These are phyloP conservation scores for Thymus mandschuricus DNA, from an alignment of 257 asterid genomes.

Conservation along the genomic window DNA sequence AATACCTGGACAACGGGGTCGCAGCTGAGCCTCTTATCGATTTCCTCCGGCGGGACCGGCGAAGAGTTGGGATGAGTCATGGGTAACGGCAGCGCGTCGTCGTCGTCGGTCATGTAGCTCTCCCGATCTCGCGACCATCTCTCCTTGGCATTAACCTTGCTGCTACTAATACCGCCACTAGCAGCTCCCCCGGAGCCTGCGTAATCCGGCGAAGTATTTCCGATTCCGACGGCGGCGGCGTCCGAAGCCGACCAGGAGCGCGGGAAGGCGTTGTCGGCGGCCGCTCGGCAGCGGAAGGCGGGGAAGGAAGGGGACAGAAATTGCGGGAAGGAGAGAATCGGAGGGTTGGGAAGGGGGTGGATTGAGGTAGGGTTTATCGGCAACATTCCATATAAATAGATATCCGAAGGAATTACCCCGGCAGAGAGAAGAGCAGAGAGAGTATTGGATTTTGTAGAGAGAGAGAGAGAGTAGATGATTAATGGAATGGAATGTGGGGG, in stretches of 20 bases:
- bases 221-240: slow-evolving; percentile 42
- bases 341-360: slow-evolving; percentile 38
- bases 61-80: slow-evolving; percentile 75
- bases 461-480: slow-evolving; percentile 1
- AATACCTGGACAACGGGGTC: slow-evolving; percentile 63
- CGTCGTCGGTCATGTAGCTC: slow-evolving; percentile 70
- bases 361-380: slow-evolving; percentile 56
- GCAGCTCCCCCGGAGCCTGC: slow-evolving; percentile 28
- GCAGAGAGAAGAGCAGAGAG: too few species aligned
- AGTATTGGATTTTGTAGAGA: background rate
- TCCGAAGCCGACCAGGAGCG: slow-evolving; percentile 59
- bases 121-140: slow-evolving; percentile 82
- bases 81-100: slow-evolving; percentile 83
- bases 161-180: slow-evolving; percentile 12
- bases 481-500: background rate
- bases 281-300: slow-evolving; percentile 50
- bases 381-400: slow-evolving; percentile 58
- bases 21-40: slow-evolving; percentile 70
- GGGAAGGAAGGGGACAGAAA: slow-evolving; percentile 28
- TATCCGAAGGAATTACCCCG: background rate
- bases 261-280: slow-evolving; percentile 46
- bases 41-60: slow-evolving; percentile 68
- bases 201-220: slow-evolving; percentile 40
- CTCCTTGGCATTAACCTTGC: slow-evolving; percentile 64
- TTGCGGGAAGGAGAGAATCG: slow-evolving; percentile 29